A percentile compares a stretch with the other conserved stretches of the same genome.
phyloP scores from a whole-genome alignment of 768 basidiomycete genomes.

The Tricholomella constricta region DNA sequence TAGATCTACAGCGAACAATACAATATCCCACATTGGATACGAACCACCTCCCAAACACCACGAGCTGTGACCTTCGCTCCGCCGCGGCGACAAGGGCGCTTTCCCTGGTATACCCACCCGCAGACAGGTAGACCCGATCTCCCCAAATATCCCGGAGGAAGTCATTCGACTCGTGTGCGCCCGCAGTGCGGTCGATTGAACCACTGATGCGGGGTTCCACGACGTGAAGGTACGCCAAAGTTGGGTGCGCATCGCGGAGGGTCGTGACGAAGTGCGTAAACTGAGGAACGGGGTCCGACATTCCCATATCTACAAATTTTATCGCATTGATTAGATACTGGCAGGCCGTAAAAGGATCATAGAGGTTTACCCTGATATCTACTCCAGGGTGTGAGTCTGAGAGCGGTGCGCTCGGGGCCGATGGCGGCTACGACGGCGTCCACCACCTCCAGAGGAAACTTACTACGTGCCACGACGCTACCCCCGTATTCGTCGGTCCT shows the following conservation, averaged over 20 bases:
- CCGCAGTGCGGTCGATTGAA: not conserved
- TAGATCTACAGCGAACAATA: not conserved
- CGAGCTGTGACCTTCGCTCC: constrained; percentile 28
- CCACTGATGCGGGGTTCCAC: constrained; percentile 16
- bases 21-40: constrained; percentile 33
- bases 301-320: not conserved
- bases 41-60: constrained; percentile 33
- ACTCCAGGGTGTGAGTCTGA: constrained; percentile 63
- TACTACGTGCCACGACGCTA: constrained; percentile 56
- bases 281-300: constrained; percentile 43
- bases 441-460: constrained; percentile 58
- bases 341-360: constrained; percentile 1
- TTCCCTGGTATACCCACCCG: constrained; percentile 38
- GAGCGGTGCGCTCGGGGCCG: constrained; percentile 51
- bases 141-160: constrained; percentile 11
- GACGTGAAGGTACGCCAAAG: constrained; percentile 9
- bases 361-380: constrained; percentile 38
- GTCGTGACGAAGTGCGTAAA: constrained; percentile 51
- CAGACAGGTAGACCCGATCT: constrained; percentile 27
- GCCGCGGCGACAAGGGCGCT: constrained; percentile 33
- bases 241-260: constrained; percentile 40
- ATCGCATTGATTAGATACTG: not conserved
- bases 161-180: constrained; percentile 9
- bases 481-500: constrained; percentile 73
- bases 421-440: constrained; percentile 52